Conservation (phyloP, 352 stramenopile genomes). For the Pythium coloratum region DNA sequence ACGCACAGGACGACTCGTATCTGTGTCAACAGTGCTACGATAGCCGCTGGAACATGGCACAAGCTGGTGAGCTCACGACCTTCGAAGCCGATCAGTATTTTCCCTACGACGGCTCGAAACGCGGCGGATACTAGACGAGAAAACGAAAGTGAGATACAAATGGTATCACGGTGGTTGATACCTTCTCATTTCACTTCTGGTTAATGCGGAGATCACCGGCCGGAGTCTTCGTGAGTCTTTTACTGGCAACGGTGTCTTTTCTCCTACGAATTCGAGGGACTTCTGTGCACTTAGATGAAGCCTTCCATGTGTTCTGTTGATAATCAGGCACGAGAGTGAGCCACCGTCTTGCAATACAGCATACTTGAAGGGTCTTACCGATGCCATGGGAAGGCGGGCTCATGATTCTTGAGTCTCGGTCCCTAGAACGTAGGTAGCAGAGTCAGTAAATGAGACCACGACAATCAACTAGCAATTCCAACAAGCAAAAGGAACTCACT, state of each 20-base stretch:
- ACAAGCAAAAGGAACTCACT: constrained; percentile 21
- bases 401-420: constrained; percentile 25
- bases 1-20: constrained; percentile 42
- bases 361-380: constrained; percentile 9
- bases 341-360: background rate
- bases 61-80: background rate
- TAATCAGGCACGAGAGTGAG: constrained; percentile 7
- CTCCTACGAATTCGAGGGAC: background rate
- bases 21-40: constrained; percentile 40
- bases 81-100: constrained; percentile 34
- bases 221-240: background rate
- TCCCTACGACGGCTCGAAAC: constrained; percentile 53
- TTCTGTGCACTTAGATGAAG: constrained; percentile 42
- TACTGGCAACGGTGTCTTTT: background rate
- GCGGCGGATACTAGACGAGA: constrained; percentile 20
- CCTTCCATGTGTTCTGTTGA: constrained; percentile 57
- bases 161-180: background rate
- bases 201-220: background rate
- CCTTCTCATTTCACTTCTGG: background rate
- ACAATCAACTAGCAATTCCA: background rate
- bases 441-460: background rate
- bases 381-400: constrained; percentile 30
- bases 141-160: background rate
- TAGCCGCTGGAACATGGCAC: constrained; percentile 9
- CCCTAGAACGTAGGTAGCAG: constrained; percentile 4